Evolutionary conservation across 805 yeast genomes (phyloP), one percentile per base, ranked within the genome.

Genomic region (Kodamaea nitidulidarum): DNA sequence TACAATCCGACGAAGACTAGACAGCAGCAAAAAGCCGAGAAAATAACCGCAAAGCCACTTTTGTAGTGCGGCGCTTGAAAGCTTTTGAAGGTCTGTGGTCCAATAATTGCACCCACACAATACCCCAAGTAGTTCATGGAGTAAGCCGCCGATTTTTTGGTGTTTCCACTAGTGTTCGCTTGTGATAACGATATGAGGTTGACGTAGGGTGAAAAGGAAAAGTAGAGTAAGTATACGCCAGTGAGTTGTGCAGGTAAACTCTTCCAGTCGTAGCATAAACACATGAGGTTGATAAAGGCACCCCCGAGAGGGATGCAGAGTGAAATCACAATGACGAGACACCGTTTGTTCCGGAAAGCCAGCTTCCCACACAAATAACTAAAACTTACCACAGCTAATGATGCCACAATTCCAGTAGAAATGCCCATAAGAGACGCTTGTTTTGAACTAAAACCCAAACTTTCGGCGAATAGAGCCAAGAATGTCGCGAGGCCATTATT

Each of bases 51-150:
- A 30, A 50, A 50, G 4, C 56, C 59, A 10, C 54, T 53, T 6
- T 43, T 44, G 40, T 46, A 52, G n/a, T 34, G 28, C 14, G 42
- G 40, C 7, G 33, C 45, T 32, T 44, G 41, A 15, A 16, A 29
- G 25, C 39, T 32, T 21, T 32, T 27, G 35, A 48, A 50, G 14
- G 52, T 50, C 35, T 50, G 52, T 10, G 53, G 51, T 22, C 54
- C 54, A 31, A 50, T 45, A 21, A 60, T 39, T 20, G 58, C 57
- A 10, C 63, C 65, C 14, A 45, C 55, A 35, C 55, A 51, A 44
- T 58, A 60, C 3, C 63, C 63, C 29, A 63, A 44, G 30, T 60
- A 64, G 49, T 56, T 58, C 44, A 64, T 54, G 14, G 65, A 61
- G 42, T 64, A 59, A 16, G 59, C 54, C 16, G 56, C 58, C 11